Percentiles rank a stretch among this genome's conserved stretches.
phyloP scores from a whole-genome alignment of 768 basidiomycete species.

The Lentinula guzmanii region DNA sequence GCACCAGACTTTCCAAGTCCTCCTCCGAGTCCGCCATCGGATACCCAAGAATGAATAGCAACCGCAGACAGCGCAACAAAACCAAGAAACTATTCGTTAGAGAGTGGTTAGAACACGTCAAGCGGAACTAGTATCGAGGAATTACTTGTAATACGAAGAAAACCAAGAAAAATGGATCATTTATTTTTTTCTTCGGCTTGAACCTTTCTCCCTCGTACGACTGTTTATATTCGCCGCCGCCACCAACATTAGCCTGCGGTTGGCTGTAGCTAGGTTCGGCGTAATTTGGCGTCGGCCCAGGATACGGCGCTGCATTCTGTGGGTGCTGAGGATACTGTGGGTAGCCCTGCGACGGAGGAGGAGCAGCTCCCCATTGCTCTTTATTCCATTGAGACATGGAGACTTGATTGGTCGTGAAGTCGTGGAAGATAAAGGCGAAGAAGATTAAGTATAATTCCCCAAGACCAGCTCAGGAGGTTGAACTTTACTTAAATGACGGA shows the following conservation, averaged over 20 bases:
- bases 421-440: background rate
- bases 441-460: background rate
- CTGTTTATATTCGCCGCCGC: constrained; percentile 20
- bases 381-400: constrained; percentile 15
- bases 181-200: constrained; percentile 61
- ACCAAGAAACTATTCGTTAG: constrained; percentile 46
- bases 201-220: constrained; percentile 61
- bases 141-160: constrained; percentile 66
- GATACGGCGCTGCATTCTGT: constrained; percentile 7
- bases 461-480: constrained; percentile 3
- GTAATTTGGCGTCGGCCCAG: constrained; percentile 15
- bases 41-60: constrained; percentile 55
- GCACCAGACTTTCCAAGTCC: constrained; percentile 48
- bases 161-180: constrained; percentile 67
- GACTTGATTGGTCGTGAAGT: background rate
- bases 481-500: background rate
- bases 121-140: background rate
- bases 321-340: background rate
- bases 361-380: constrained; percentile 13
- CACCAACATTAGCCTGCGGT: constrained; percentile 16
- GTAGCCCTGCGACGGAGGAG: background rate
- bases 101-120: too few relatives aligned
- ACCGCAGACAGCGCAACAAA: constrained; percentile 66
- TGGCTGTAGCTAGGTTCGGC: constrained; percentile 15
- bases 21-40: constrained; percentile 63